Evolutionary conservation across 805 yeast species (phyloP).

Genomic region (Ogataea polymorpha): DNA sequence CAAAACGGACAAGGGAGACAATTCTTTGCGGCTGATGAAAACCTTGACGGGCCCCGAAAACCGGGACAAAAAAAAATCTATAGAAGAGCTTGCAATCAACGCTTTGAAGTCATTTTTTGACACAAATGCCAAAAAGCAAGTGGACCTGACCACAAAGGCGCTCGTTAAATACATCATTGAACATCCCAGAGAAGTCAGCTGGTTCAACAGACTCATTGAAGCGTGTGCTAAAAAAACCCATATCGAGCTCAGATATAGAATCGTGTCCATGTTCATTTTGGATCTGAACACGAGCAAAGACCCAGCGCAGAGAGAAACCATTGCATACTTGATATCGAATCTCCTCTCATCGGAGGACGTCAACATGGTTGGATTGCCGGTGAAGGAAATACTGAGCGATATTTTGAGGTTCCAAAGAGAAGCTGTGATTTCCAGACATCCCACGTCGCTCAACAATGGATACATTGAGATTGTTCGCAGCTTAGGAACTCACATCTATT

Average conservation of each 20-base stretch:
- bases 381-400: constrained; percentile 70
- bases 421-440: constrained; percentile 23
- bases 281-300: constrained; percentile 42
- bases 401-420: constrained; percentile 47
- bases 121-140: constrained; percentile 58
- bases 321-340: constrained; percentile 35
- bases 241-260: constrained; percentile 32
- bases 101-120: constrained; percentile 62
- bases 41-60: constrained; percentile 12
- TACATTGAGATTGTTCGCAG: constrained; percentile 62
- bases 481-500: constrained; percentile 74
- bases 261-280: constrained; percentile 42
- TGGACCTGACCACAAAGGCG: constrained; percentile 53
- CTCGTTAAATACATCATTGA: constrained; percentile 44
- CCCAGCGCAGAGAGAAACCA: constrained; percentile 15
- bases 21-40: constrained; percentile 20
- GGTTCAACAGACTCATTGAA: constrained; percentile 60
- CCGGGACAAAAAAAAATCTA: neutral
- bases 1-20: constrained; percentile 27
- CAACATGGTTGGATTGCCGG: constrained; percentile 83
- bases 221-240: constrained; percentile 72
- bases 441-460: constrained; percentile 35
- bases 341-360: constrained; percentile 67
- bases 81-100: constrained; percentile 20
- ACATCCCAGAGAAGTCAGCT: constrained; percentile 30